Conservation (phyloP, 495 filamentous ascomycete genomes). For the Talaromyces proteolyticus region DNA sequence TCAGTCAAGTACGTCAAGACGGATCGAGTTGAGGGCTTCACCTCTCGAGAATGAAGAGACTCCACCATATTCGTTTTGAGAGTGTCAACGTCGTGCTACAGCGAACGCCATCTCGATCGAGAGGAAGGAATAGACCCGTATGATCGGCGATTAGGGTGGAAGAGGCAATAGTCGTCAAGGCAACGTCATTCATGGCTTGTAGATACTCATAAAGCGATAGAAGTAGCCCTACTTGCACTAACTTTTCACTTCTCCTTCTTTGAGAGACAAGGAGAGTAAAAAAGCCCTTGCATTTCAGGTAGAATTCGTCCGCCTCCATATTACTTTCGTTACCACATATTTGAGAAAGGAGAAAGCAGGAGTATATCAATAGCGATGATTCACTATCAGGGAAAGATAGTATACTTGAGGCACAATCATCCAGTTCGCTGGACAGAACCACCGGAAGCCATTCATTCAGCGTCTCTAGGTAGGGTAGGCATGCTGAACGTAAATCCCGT, state of each 20-base stretch:
- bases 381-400: background rate
- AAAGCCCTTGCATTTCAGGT: background rate
- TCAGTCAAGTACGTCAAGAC: background rate
- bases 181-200: conserved; percentile 1
- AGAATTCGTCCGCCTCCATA: background rate
- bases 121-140: background rate
- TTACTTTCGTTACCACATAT: background rate
- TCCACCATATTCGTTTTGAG: conserved; percentile 1
- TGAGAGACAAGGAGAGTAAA: conserved; percentile 2
- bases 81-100: background rate
- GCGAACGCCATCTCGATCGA: background rate
- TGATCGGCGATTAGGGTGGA: background rate
- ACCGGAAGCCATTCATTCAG: conserved; percentile 4
- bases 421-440: background rate
- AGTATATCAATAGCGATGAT: background rate
- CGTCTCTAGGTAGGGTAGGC: background rate
- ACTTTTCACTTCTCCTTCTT: background rate
- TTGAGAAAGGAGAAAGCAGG: conserved; percentile 2
- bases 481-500: background rate
- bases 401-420: background rate
- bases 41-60: conserved; percentile 3
- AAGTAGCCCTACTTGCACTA: conserved; percentile 1
- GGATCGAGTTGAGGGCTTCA: background rate
- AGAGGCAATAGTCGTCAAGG: conserved; percentile 1
- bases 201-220: conserved; percentile 2